Evolutionary conservation across 2,329 filamentous ascomycete species (phyloP).

Genomic region (Cordyceps cateniannulata): DNA sequence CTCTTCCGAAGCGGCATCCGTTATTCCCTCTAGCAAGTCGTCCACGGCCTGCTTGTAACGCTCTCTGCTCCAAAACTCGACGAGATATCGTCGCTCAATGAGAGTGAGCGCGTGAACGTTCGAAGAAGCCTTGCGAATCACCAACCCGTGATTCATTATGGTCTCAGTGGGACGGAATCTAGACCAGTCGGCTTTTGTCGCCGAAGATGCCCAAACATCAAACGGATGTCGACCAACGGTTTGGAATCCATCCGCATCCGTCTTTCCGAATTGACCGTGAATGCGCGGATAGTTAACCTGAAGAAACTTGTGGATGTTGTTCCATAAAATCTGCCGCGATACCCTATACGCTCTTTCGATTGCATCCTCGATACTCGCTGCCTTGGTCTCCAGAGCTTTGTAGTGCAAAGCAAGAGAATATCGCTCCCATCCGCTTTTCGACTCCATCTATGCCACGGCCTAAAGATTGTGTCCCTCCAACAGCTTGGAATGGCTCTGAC

Average conservation of each 20-base stretch:
- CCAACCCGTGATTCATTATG: too few relatives aligned
- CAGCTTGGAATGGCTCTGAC: slow-evolving; percentile 12
- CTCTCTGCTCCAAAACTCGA: background rate
- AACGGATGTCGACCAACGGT: slow-evolving; percentile 6
- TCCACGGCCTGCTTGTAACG: slow-evolving; percentile 1
- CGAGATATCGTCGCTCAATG: background rate
- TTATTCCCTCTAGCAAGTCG: background rate
- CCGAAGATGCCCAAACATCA: slow-evolving; percentile 8
- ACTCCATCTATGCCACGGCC: background rate
- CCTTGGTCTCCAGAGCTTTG: background rate
- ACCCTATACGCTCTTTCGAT: background rate
- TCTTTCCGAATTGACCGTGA: background rate
- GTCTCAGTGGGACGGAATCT: too few relatives aligned
- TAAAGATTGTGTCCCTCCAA: slow-evolving; percentile 3
- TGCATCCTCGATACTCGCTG: background rate
- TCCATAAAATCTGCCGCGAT: background rate
- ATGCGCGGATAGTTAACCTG: background rate
- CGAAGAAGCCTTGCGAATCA: background rate
- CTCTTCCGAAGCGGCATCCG: background rate
- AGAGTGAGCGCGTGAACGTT: background rate
- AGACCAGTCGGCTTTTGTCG: too few relatives aligned
- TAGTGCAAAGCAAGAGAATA: background rate
- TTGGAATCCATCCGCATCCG: background rate
- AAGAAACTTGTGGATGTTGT: background rate
- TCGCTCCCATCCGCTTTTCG: background rate